Evolutionary conservation across 768 basidiomycete species (phyloP), one percentile per base, ranked within the genome.

Genomic region (Leccinum broughii): DNA sequence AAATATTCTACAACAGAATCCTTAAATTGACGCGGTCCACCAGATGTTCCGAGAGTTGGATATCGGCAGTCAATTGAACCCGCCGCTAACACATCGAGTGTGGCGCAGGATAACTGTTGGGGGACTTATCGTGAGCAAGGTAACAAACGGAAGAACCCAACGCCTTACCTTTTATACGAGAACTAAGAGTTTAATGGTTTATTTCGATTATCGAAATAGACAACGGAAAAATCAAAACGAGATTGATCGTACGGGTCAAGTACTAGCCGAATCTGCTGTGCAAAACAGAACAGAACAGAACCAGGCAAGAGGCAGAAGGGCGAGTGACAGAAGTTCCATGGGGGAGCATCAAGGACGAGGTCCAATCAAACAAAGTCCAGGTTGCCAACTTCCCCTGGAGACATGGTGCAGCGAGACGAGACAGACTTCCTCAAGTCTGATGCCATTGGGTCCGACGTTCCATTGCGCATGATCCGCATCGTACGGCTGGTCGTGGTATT

Each of bases 331-430:
- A 14, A 15, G n/a, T 24, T 50, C 24, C 24, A 50, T 50, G 10
- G n/a, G 3, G 4, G 9, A 34, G 34, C 5, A 61, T 69, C 52
- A 72, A 53, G 5, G 62, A 30, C 50, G 63, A 52, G 65, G 61
- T n/a, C 39, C 49, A 22, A 61, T 54, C 57, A 91, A 78, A 71
- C 87, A 81, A 35, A 92, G 71, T 53, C 86, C 81, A 24, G 89
- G 88, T 64, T 92, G 90, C 90, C 90, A 92, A 63, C 85, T 87
- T 22, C 90, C 90, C 76, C 82, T 83, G 4, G 89, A 90, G 57
- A 92, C 89, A 61, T 89, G 89, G 72, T 88, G 87, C 51, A 92
- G 80, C 64, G 86, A 85, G 66, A 92, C 85, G 41, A 92, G 84
- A 59, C 86, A 77, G 54, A 74, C 49, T 37, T 71, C 63, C 7